Base-by-base conservation (phyloP, 1,284 basidiomycete species). In the Pulveroboletus sp. region DNA sequence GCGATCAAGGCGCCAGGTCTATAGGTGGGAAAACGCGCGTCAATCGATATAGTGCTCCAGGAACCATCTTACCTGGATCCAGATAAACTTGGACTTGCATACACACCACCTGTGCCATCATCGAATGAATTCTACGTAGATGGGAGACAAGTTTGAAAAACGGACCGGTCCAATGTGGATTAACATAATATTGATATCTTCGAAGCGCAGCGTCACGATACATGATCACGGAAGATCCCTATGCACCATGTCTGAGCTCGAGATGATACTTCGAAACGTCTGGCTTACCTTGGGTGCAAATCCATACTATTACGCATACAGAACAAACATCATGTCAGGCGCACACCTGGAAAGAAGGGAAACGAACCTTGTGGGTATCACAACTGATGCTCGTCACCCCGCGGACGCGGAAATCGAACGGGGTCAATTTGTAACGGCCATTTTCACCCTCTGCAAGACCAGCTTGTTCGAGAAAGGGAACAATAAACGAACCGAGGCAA, bases 191-290 rank as follows among this genome's bases (percentile, higher is more conserved):
- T 70, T 96, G 93, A 71, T 87, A 84, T 62, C 80, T 77, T 47
- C 94, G 83, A 31, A 95, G 78, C 55, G 85, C 84, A 33, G 83
- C 79, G 51, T 86, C 79, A 20, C 86, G 84, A 74, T 96, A 96
- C 94, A 97, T 96, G 66, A 97, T 87, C 43, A 96, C 92, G 5
- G 94, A 96, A n/a, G 90, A 89, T 26, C 94, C 91, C 87, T 94
- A 65, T 2, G 25, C 5, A 44, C n/a, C n/a, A n/a, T n/a, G n/a
- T n/a, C n/a, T n/a, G n/a, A n/a, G n/a, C n/a, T n/a, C n/a, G n/a
- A n/a, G n/a, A n/a, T n/a, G n/a, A n/a, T n/a, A n/a, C n/a, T n/a
- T n/a, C n/a, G n/a, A n/a, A n/a, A 29, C 29, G 9, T 20, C 51
- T 15, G 29, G 62, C 75, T 49, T 43, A 85, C 91, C 81, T 91